Evolutionary conservation across 345 rosid species (phyloP), one percentile per base, ranked within the genome.

Genomic region (Boechera retrofracta): DNA sequence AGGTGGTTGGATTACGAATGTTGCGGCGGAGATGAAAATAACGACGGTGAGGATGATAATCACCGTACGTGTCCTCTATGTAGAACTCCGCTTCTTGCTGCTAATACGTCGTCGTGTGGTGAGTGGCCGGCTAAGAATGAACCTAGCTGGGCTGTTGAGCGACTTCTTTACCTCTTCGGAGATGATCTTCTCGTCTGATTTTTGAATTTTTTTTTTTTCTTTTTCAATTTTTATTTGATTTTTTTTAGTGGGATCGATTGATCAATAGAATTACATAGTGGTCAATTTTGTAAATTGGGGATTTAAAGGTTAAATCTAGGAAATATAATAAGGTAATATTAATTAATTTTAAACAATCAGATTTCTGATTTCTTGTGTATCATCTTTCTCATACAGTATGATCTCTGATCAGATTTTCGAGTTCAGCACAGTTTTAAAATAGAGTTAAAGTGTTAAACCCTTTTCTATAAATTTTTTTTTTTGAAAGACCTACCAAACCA

Each of bases 121-220:
- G 84, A 74, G 36, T 79, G 84, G 85, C 74, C 83, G 13, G 10
- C 73, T 1, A 81, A 73, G 75, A 77, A 81, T 2, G 92, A 95
- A 76, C 98, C 97, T 2, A 92, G 92, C 79, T 95, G 99, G 99
- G 98, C 96, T 4, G 96, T 92, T 0, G 97, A 95, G 64, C 85
- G 89, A 35, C 82, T 95, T 45, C 85, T 95, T 9, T 95, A 95
- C 83, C 87, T 95, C 4, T 95, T 95, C 41, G 99, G 96, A 3
- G 99, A 95, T 56, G 98, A 95, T 74, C 79, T 92, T 70, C 81
- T 83, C 26, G 60, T 77, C 35, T 89, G 82, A 85, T 38, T 53
- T 15, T 7, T 57, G 15, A 29, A 21, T 67, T 45, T 4, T n/a
- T 21, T 33, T 16, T 16, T 26, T 16, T 16, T 0, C 0, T 7